Conservation (phyloP, 2,329 filamentous ascomycete species). For the Lecanicillium sp. region DNA sequence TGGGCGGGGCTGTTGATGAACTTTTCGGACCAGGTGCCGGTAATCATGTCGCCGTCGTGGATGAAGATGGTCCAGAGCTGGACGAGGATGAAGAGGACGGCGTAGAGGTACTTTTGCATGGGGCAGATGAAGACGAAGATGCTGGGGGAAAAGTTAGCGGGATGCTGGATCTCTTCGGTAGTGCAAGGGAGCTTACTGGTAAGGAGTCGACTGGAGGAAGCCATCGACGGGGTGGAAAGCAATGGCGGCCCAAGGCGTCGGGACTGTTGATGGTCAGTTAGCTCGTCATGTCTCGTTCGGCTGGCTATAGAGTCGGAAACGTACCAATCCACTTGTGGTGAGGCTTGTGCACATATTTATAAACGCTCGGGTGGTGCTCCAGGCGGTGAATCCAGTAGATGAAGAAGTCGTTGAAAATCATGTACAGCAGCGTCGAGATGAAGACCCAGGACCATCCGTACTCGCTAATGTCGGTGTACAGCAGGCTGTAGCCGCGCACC, state of each 20-base stretch:
- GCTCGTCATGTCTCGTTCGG: not conserved
- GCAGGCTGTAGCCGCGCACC: conserved; percentile 36
- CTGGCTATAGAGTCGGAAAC: conserved; percentile 9
- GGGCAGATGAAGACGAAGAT: conserved; percentile 36
- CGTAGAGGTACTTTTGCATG: conserved; percentile 36
- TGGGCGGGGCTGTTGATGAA: conserved; percentile 41
- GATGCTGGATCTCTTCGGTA: not conserved
- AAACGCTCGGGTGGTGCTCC: conserved; percentile 36
- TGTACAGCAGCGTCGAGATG: conserved; percentile 31
- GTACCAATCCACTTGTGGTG: conserved; percentile 41
- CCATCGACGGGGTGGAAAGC: conserved; percentile 40
- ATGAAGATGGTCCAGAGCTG: conserved; percentile 43
- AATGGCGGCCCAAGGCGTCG: conserved; percentile 37
- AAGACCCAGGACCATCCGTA: conserved; percentile 32
- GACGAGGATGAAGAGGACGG: conserved; percentile 34
- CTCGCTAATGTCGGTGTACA: conserved; percentile 30
- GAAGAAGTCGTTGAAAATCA: conserved; percentile 35
- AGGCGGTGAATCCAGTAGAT: conserved; percentile 42
- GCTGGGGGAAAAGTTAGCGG: conserved; percentile 14
- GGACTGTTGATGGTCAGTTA: conserved; percentile 21
- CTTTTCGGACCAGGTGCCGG: conserved; percentile 36
- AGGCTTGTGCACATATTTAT: conserved; percentile 40
- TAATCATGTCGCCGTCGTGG: conserved; percentile 41
- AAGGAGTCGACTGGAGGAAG: conserved; percentile 36
- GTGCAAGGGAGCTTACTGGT: conserved; percentile 27